Percentiles rank a stretch among this genome's conserved stretches.
Evolutionary conservation across 768 basidiomycete species (phyloP).

Genomic region (Auricularia sp.): DNA sequence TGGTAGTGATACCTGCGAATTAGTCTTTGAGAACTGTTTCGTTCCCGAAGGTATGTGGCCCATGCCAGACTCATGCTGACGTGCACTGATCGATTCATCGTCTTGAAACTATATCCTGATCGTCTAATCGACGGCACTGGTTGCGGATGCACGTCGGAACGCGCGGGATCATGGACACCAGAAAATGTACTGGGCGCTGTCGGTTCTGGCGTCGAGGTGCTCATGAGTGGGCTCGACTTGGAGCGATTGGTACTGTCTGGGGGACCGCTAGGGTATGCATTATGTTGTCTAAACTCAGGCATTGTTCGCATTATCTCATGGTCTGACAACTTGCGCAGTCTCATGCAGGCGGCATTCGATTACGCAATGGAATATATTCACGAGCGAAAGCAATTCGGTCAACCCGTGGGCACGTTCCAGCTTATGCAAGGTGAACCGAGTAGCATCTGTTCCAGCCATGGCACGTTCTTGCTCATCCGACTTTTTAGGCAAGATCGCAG

Average conservation of each 20-base stretch:
- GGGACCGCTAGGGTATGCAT: not conserved
- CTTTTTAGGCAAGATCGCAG: conserved; percentile 7
- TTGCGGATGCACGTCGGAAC: not conserved
- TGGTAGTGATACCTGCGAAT: conserved; percentile 88
- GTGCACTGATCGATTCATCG: not conserved
- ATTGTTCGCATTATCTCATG: not conserved
- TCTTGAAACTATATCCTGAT: too few species aligned
- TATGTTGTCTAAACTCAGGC: not conserved
- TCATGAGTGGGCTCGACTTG: conserved; percentile 91
- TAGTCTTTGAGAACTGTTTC: conserved; percentile 83
- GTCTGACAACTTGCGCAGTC: conserved; percentile 26
- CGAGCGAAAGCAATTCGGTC: conserved; percentile 83
- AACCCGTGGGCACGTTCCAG: conserved; percentile 83
- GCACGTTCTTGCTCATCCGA: not conserved
- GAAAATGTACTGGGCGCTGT: conserved; percentile 78
- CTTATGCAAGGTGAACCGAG: conserved; percentile 75
- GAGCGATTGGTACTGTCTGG: conserved; percentile 60
- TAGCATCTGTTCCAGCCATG: conserved; percentile 12
- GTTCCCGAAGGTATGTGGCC: conserved; percentile 65
- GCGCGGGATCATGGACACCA: conserved; percentile 18
- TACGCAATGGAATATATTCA: conserved; percentile 84
- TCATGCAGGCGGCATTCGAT: conserved; percentile 93
- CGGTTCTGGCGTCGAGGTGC: conserved; percentile 70
- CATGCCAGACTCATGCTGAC: conserved; percentile 5
- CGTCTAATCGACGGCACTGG: not conserved